Evolutionary conservation across 116 monocot species (phyloP).

Genomic region (Posidonia oceanica): DNA sequence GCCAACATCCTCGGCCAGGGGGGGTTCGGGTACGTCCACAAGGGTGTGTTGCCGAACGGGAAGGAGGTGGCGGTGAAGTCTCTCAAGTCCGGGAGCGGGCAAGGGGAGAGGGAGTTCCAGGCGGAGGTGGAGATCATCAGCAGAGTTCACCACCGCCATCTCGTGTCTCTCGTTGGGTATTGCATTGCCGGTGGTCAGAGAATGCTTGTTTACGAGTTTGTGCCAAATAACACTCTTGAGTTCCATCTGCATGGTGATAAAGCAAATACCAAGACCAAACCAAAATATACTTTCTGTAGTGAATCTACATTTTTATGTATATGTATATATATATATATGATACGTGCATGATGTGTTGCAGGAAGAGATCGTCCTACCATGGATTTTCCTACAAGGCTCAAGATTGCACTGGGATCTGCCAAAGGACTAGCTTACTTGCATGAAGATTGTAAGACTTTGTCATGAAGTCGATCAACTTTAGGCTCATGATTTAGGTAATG

Average conservation of each 20-base stretch:
- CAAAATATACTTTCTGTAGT: background rate
- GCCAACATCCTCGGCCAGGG: constrained; percentile 57
- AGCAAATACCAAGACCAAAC: background rate
- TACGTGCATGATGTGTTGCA: constrained; percentile 7
- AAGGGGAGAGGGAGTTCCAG: constrained; percentile 72
- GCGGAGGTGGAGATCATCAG: constrained; percentile 77
- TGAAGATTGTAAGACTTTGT: constrained; percentile 52
- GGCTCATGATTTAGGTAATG: too few species aligned
- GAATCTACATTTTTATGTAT: too few species aligned
- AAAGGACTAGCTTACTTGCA: constrained; percentile 91
- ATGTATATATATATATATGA: too few species aligned
- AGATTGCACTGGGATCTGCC: constrained; percentile 77
- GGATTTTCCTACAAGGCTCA: constrained; percentile 67
- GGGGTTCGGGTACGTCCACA: constrained; percentile 64
- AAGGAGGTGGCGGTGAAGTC: constrained; percentile 57
- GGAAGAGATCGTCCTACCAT: constrained; percentile 42
- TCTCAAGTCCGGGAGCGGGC: constrained; percentile 59
- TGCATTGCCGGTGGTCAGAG: constrained; percentile 51
- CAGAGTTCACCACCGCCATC: constrained; percentile 58
- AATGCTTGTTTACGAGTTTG: constrained; percentile 63
- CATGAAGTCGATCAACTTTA: too few species aligned
- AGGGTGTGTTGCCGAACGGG: constrained; percentile 46
- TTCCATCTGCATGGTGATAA: constrained; percentile 48
- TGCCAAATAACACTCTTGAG: constrained; percentile 58
- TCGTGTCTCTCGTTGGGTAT: constrained; percentile 66